These are phyloP conservation scores for Periglandula ipomoeae DNA, from an alignment of 2,329 filamentous ascomycete species.

Conservation along the genomic window DNA sequence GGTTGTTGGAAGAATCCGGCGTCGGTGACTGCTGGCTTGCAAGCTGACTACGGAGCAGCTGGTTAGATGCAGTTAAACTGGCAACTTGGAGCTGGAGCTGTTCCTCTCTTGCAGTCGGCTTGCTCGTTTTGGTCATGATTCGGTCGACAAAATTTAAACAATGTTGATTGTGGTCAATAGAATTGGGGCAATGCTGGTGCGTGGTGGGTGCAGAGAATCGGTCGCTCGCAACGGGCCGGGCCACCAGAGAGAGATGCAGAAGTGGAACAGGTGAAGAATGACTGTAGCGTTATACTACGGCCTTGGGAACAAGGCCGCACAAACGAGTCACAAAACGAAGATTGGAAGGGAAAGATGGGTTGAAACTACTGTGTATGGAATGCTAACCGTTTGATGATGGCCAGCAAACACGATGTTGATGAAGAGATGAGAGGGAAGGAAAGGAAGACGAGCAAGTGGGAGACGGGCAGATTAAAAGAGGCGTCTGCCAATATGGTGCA, in stretches of 20 bases:
- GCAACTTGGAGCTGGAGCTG: background rate
- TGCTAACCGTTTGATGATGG: background rate
- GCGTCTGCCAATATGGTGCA: background rate
- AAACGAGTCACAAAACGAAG: background rate
- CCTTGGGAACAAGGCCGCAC: constrained; percentile 1
- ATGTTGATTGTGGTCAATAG: background rate
- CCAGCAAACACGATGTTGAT: background rate
- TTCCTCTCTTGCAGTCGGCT: background rate
- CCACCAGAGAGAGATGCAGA: background rate
- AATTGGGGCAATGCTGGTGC: background rate
- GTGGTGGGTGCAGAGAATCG: no score
- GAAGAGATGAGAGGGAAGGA: background rate
- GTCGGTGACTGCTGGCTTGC: background rate
- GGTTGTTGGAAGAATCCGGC: background rate
- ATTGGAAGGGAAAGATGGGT: background rate
- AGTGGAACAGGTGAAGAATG: background rate
- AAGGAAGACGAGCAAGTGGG: background rate
- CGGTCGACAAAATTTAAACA: background rate
- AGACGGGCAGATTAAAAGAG: constrained; percentile 1
- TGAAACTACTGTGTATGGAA: background rate
- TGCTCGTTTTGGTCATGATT: background rate
- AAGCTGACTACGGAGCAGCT: background rate
- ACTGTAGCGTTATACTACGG: background rate
- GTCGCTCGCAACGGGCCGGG: background rate
- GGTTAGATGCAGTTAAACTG: background rate